These are phyloP conservation scores for Aureobasidium melanogenum DNA, from an alignment of 2,329 filamentous ascomycete species.

Conservation along the genomic window DNA sequence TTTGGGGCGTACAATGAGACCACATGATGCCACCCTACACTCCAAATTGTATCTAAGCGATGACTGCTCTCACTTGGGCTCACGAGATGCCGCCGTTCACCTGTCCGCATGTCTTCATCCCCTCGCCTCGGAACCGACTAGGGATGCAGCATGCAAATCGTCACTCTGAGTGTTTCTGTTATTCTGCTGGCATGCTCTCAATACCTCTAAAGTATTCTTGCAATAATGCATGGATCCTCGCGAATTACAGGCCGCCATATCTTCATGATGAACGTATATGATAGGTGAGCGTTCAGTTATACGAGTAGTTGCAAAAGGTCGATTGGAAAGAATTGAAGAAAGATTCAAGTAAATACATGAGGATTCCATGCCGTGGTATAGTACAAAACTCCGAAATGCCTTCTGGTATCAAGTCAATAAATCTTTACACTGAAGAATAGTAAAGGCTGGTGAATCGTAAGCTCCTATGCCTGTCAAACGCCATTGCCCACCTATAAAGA, in stretches of 20 bases:
- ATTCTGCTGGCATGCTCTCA: background rate
- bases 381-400: conserved; percentile 5
- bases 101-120: background rate
- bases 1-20: background rate
- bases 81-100: background rate
- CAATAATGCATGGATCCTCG: background rate
- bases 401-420: conserved; percentile 6
- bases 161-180: background rate
- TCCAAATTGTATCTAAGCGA: background rate
- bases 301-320: background rate
- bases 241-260: background rate
- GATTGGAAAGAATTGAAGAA: background rate
- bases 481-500: background rate
- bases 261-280: too few species aligned
- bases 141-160: background rate
- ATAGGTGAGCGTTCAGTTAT: background rate
- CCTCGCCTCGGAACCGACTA: background rate
- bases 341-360: background rate
- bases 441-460: background rate
- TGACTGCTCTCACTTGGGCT: background rate
- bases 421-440: background rate
- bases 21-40: background rate
- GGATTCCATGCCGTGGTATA: background rate
- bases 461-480: conserved; percentile 2
- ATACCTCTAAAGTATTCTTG: background rate